A percentile compares a stretch with the other conserved stretches of the same genome.
Conservation (phyloP, 2,329 filamentous ascomycete species). For the Arthrobotrys conoides region DNA sequence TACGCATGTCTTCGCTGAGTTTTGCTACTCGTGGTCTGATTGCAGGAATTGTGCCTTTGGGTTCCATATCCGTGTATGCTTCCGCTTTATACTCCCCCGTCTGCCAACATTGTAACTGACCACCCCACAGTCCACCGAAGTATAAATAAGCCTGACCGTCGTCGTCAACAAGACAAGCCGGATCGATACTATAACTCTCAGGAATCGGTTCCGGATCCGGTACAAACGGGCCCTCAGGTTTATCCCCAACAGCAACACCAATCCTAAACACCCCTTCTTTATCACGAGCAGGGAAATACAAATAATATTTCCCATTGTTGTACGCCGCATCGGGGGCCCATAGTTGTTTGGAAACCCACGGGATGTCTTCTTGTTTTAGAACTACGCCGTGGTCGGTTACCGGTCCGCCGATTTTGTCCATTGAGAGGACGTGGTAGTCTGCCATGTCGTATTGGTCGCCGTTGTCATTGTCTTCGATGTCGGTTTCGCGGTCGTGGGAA, state of each 20-base stretch:
- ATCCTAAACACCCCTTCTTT: conserved; percentile 79
- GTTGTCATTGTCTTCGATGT: conserved; percentile 80
- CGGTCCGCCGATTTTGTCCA: conserved; percentile 69
- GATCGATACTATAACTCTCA: conserved; percentile 83
- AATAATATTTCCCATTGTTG: conserved; percentile 79
- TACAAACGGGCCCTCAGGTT: conserved; percentile 78
- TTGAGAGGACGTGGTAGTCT: conserved; percentile 84
- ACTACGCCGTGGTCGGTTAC: conserved; percentile 82
- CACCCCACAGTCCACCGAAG: conserved; percentile 85
- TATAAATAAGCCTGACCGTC: conserved; percentile 78
- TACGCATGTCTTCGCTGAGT: conserved; percentile 76
- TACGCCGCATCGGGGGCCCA: conserved; percentile 83
- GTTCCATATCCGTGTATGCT: conserved; percentile 74
- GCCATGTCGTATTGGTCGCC: conserved; percentile 88
- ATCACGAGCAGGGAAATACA: conserved; percentile 83
- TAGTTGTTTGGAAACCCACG: conserved; percentile 83
- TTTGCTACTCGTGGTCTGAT: conserved; percentile 77
- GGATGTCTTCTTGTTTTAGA: conserved; percentile 76
- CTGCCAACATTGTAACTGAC: conserved; percentile 83
- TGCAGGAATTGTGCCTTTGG: conserved; percentile 72
- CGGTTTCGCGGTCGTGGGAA: conserved; percentile 82
- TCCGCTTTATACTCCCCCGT: conserved; percentile 73
- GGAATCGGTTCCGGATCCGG: conserved; percentile 76
- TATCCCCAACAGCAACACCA: conserved; percentile 77
- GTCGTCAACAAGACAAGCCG: conserved; percentile 80